These are phyloP conservation scores for Protostelium mycophagum DNA, from an alignment of 78 protist genomes.

Conservation along the genomic window DNA sequence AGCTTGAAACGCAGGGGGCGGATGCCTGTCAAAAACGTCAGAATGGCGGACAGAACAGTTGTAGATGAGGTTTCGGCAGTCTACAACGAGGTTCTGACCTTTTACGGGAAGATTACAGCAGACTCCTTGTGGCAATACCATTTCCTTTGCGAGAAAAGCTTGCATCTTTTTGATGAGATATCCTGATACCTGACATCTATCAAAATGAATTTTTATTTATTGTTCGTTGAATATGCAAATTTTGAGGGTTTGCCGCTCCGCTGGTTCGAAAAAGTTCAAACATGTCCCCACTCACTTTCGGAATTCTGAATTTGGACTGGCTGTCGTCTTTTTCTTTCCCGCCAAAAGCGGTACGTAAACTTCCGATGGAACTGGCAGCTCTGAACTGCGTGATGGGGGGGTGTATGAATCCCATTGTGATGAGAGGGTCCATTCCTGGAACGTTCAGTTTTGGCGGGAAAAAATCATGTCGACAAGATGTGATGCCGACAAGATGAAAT, in stretches of 20 bases:
- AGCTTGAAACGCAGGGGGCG: background rate
- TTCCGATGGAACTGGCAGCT: background rate
- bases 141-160: background rate
- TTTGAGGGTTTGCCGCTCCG: too few species aligned
- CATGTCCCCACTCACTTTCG: background rate
- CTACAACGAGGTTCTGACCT: background rate
- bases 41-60: too few species aligned
- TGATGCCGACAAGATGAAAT: too few species aligned
- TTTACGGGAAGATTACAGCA: background rate
- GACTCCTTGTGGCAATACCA: background rate
- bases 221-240: too few species aligned
- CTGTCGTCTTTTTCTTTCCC: background rate
- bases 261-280: background rate
- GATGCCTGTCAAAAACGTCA: too few species aligned
- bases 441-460: background rate
- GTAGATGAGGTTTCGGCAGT: background rate
- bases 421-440: background rate
- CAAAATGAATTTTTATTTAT: too few species aligned
- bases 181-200: background rate
- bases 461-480: too few species aligned
- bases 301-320: background rate
- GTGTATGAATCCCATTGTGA: background rate
- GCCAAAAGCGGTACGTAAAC: background rate
- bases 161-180: background rate
- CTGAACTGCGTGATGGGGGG: background rate